Percentiles rank a stretch among this genome's conserved stretches.
phyloP scores from a whole-genome alignment of 1,139 yeast species.

The Blastobotrys malaysiensis region DNA sequence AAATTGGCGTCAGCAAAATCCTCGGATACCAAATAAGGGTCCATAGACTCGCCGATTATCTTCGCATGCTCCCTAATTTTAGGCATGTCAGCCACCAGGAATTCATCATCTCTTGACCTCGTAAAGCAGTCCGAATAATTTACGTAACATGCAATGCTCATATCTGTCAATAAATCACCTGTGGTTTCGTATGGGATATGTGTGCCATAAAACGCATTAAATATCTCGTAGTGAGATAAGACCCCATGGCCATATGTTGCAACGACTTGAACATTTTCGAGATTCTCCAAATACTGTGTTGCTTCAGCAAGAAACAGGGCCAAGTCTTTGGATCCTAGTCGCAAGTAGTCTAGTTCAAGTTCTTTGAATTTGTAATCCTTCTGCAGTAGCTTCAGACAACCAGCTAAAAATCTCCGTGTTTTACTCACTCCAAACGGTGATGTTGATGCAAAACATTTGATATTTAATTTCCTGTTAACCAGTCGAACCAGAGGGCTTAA shows the following conservation, averaged over 20 bases:
- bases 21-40: neutral
- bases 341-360: neutral
- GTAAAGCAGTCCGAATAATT: neutral
- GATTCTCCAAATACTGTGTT: neutral
- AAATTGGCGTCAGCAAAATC: neutral
- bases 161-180: neutral
- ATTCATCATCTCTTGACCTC: neutral
- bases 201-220: neutral
- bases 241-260: neutral
- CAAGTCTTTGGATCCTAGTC: neutral
- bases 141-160: neutral
- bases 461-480: neutral
- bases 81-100: neutral
- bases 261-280: neutral
- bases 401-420: neutral
- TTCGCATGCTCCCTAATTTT: neutral
- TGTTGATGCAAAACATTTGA: neutral
- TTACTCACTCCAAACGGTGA: neutral
- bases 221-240: neutral
- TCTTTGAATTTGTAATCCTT: neutral
- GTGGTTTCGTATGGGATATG: neutral
- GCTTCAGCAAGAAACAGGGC: neutral
- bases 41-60: neutral
- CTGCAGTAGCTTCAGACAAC: neutral
- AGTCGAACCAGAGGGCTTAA: neutral